Base-by-base conservation (phyloP, 306 rosid genomes). In the Aeschynomene evenia region DNA sequence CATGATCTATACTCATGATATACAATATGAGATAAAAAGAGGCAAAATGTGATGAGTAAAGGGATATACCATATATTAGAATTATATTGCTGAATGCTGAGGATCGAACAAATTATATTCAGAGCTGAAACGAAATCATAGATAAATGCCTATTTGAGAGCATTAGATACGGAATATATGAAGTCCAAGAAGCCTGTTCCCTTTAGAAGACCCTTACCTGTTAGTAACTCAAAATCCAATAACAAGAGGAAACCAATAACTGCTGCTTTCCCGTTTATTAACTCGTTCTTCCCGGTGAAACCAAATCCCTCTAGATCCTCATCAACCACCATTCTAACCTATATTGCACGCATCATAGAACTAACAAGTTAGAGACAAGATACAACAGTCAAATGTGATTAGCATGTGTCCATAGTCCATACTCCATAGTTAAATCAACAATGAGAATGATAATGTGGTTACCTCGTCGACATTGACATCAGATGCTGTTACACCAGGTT, bases 111-210 rank as follows among this genome's bases (percentile, higher is more conserved):
- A 34, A 15, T 12, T 9, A 13, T 61, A 16, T 48, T 62, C 24
- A 36, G 14, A 8, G 40, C 46, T 20, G 43, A 52, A 66, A 63
- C 62, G 22, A 37, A n/a, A n/a, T n/a, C 54, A 70, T 1, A 48
- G 54, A 18, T 15, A 21, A n/a, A 22, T 20, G 68, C 63, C 83
- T 88, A 85, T 19, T 84, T 83, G 74, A 90, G 74, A 71, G 93
- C 86, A 69, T 93, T 84, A 24, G 96, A 80, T 1, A 64, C 67
- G 1, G 91, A 80, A 68, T 93, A 86, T 60, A 93, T 63, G 68
- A 93, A 93, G 85, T 93, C 98, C 85, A 93, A 88, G 89, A 93
- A 93, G 42, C 96, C 98, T 0, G 98, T 93, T 60, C 98, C 98
- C 85, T 88, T 88, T 15, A 93, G 78, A 78, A 93, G 81, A 45